Evolutionary conservation across 1,284 basidiomycete species (phyloP).

Genomic region (Puccinia brachypodii): DNA sequence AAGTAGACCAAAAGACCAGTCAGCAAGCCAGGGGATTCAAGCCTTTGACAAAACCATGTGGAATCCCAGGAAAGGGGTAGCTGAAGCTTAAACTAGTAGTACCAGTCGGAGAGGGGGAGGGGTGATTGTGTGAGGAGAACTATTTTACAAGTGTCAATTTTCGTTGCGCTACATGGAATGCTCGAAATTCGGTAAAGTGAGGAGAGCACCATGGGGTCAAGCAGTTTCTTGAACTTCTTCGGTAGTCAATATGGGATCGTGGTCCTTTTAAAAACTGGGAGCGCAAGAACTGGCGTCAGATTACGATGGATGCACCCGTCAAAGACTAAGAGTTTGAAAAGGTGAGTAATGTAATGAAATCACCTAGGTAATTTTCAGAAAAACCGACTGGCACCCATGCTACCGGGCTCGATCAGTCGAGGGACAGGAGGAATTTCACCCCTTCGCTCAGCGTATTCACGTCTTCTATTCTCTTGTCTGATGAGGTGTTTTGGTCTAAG

Average conservation of each 20-base stretch:
- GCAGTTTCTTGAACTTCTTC: too few relatives aligned
- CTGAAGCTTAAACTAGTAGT: too few relatives aligned
- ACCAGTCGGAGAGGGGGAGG: too few relatives aligned
- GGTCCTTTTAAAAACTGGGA: background rate
- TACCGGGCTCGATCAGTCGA: conserved; percentile 33
- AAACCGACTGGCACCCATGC: background rate
- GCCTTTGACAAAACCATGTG: too few relatives aligned
- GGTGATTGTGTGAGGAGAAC: too few relatives aligned
- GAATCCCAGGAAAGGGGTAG: too few relatives aligned
- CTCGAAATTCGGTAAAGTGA: background rate
- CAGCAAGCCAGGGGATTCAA: too few relatives aligned
- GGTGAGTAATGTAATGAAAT: background rate
- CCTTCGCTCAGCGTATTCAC: conserved; percentile 41
- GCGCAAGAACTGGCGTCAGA: background rate
- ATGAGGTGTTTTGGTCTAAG: conserved; percentile 23
- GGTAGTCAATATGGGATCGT: background rate
- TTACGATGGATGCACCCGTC: too few relatives aligned
- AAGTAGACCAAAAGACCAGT: too few relatives aligned
- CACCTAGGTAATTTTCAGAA: conserved; percentile 6
- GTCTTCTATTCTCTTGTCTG: conserved; percentile 20
- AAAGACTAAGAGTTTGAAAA: background rate
- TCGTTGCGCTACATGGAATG: background rate
- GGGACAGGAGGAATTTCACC: conserved; percentile 43
- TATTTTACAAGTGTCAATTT: too few relatives aligned
- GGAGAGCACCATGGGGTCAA: too few relatives aligned